Evolutionary conservation across 495 filamentous ascomycete genomes (phyloP).

Genomic region (Neurospora terricola): DNA sequence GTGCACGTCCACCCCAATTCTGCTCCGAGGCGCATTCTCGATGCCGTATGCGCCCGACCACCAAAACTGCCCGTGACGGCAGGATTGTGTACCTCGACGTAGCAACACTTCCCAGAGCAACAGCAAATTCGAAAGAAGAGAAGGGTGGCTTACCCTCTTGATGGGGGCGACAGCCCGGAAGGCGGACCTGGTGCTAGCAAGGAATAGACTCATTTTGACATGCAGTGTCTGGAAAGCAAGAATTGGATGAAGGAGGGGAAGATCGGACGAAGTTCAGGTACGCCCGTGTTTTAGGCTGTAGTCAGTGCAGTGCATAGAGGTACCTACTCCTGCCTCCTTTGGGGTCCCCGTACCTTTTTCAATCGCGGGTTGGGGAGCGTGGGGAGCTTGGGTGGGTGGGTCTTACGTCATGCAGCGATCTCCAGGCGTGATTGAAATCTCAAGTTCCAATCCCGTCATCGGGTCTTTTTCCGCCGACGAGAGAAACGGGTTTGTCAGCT

Average conservation of each 20-base stretch:
- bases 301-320: neutral
- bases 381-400: neutral
- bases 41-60: neutral
- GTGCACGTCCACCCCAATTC: neutral
- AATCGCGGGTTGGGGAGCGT: neutral
- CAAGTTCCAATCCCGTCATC: neutral
- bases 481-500: neutral
- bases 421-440: neutral
- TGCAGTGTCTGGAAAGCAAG: neutral
- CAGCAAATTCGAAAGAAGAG: neutral
- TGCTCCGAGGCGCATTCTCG: neutral
- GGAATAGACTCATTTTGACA: slow-evolving; percentile 23
- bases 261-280: neutral
- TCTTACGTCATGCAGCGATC: neutral
- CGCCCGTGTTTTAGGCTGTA: neutral
- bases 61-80: neutral
- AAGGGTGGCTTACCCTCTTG: slow-evolving; percentile 19
- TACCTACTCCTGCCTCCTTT: neutral
- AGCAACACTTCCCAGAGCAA: neutral
- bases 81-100: neutral
- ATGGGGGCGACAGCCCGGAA: slow-evolving; percentile 20
- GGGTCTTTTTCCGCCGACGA: neutral
- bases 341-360: neutral
- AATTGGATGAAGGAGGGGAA: neutral
- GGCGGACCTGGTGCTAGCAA: slow-evolving; percentile 20